Evolutionary conservation across 2,329 filamentous ascomycete species (phyloP).

Genomic region (Fusarium vanettenii): DNA sequence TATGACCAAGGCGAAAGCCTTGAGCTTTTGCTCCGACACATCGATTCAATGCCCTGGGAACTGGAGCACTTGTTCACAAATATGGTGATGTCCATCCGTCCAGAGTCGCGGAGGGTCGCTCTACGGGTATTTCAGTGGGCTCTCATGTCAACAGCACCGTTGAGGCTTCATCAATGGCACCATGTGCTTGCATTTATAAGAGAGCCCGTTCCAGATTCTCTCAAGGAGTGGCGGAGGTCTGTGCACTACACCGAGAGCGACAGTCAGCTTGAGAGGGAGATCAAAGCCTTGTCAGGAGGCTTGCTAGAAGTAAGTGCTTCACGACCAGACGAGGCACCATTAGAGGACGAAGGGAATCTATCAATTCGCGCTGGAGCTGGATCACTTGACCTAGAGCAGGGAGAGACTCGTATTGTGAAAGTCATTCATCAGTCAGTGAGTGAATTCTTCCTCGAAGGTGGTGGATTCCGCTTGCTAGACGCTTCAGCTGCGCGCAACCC

Average conservation of each 20-base stretch:
- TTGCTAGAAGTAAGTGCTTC: slow-evolving; percentile 9
- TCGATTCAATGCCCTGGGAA: background rate
- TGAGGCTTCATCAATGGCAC: slow-evolving; percentile 29
- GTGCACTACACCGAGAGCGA: slow-evolving; percentile 4
- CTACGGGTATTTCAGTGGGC: slow-evolving; percentile 24
- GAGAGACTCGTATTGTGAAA: slow-evolving; percentile 11
- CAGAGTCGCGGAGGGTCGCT: background rate
- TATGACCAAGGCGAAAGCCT: background rate
- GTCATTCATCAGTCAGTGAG: slow-evolving; percentile 25
- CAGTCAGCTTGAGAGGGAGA: slow-evolving; percentile 17
- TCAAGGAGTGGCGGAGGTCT: slow-evolving; percentile 5
- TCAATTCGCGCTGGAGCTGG: slow-evolving; percentile 20
- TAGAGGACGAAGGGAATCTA: background rate
- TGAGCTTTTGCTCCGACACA: background rate
- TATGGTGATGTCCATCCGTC: background rate
- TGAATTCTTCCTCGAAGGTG: slow-evolving; percentile 1
- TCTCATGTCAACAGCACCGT: background rate
- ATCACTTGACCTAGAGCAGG: slow-evolving; percentile 17
- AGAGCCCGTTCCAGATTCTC: background rate
- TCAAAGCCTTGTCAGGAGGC: slow-evolving; percentile 11
- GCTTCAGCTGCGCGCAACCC: fast-evolving
- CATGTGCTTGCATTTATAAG: slow-evolving; percentile 25
- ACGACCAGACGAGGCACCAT: background rate
- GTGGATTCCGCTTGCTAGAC: background rate
- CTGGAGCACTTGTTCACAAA: background rate